Conservation (phyloP, 179 eudicot species). For the Actinidia polygama region DNA sequence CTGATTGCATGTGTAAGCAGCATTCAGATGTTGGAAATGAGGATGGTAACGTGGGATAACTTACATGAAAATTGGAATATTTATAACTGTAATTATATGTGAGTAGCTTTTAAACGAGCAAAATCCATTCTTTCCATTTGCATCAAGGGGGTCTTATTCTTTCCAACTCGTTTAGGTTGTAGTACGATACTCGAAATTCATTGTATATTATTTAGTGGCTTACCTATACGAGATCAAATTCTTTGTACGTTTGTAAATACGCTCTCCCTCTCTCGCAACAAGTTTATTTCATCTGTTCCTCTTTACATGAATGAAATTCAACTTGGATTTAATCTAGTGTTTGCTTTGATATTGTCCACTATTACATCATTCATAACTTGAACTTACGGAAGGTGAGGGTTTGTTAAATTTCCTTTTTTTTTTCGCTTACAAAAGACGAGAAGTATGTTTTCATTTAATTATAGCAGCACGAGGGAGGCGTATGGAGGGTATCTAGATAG, state of each 20-base stretch:
- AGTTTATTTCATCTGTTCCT: no score
- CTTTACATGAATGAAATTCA: no score
- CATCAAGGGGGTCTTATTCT: not conserved
- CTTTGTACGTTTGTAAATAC: not conserved
- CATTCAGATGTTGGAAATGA: conserved; percentile 24
- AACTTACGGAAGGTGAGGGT: no score
- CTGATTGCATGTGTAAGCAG: conserved; percentile 92
- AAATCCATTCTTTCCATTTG: conserved; percentile 20
- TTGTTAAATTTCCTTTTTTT: no score
- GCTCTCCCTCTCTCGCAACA: no score
- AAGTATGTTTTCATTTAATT: no score
- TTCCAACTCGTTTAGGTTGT: conserved; percentile 5
- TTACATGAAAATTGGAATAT: not conserved
- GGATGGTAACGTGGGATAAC: conserved; percentile 36
- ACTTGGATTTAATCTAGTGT: no score
- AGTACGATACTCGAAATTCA: not conserved
- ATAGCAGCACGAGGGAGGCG: no score
- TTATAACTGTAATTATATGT: not conserved
- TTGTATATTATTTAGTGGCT: not conserved
- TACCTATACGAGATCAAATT: conserved; percentile 1
- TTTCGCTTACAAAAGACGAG: no score
- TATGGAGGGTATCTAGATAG: no score
- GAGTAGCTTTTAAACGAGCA: not conserved
- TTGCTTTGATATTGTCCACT: no score
- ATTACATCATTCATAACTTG: no score